Base-by-base conservation (phyloP, 2,329 filamentous ascomycete genomes). In the Alternaria metachromatica region DNA sequence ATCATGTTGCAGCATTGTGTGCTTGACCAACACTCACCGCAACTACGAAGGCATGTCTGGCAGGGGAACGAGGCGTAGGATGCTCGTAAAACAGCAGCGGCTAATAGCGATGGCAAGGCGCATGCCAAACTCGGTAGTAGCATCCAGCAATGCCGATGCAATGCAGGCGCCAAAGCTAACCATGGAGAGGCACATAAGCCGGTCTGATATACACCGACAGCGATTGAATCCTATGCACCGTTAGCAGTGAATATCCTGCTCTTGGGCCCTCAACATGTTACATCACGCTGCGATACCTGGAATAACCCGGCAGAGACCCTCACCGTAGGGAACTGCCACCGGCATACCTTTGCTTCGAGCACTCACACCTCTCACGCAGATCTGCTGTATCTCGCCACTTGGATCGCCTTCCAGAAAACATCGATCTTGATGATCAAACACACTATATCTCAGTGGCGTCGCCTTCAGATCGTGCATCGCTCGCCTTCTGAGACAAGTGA, bases 141-240 rank as follows among this genome's bases (percentile, higher is more conserved):
- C 30, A 53, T 15, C 49, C 49, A 53, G 37, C 20, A 53, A 37
- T 53, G 30, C 49, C 49, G 49, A 53, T 53, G 49, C 30, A 53
- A 41, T 53, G 49, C 49, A 53, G 49, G 20, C 49, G 28, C 30
- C 49, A 53, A 53, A 53, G 30, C 49, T 53, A 53, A 41, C 30
- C 30, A 53, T 15, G 30, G 49, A 41, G 1, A 41, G 30, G 49
- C 18, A 53, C 49, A 41, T 53, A 41, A 23, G 49, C 49, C 49
- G 49, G 30, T 15, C 30, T 37, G 28, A 41, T 23, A 25, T 53
- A 15, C 49, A 20, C 28, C 20, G 28, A 41, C 30, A 37, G 23
- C 30, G 30, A 33, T 53, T 41, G 20, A 53, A 53, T 53, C 20
- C 30, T 53, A 15, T 37, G 37, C 2, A 53, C 13, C 30, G n/a